A percentile compares a stretch with the other conserved stretches of the same genome.
Conservation (phyloP, 129 eudicot genomes). For the Apium graveolens region DNA sequence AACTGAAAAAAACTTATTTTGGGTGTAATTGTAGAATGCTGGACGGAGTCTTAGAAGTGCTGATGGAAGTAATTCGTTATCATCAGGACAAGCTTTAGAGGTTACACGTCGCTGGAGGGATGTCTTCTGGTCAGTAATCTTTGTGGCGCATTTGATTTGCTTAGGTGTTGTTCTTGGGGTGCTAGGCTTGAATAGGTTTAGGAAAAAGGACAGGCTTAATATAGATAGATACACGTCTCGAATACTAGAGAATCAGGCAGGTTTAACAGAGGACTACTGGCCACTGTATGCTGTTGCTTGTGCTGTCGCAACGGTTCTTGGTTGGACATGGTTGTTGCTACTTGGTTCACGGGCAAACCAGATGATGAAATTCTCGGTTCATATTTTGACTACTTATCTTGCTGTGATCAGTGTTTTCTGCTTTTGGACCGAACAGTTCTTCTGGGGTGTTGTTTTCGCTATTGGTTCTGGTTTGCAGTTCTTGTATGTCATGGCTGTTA, state of each 20-base stretch:
- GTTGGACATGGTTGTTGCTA: slow-evolving; percentile 74
- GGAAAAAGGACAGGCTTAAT: slow-evolving; percentile 80
- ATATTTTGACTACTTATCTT: slow-evolving; percentile 83
- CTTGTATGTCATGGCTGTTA: slow-evolving; percentile 81
- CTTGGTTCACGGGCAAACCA: slow-evolving; percentile 77
- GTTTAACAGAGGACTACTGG: slow-evolving; percentile 93
- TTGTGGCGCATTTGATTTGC: slow-evolving; percentile 55
- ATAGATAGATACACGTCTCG: slow-evolving; percentile 53
- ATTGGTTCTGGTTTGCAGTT: slow-evolving; percentile 86
- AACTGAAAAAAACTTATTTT: slow-evolving; percentile 1
- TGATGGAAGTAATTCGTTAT: slow-evolving; percentile 34
- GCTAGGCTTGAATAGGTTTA: slow-evolving; percentile 68
- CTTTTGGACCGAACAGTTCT: slow-evolving; percentile 68
- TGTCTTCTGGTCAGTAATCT: slow-evolving; percentile 74
- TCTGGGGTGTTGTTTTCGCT: slow-evolving; percentile 92
- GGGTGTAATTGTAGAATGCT: slow-evolving; percentile 41
- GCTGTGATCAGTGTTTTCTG: slow-evolving; percentile 86
- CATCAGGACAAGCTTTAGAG: slow-evolving; percentile 33
- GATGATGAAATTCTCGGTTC: slow-evolving; percentile 89
- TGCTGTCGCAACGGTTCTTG: slow-evolving; percentile 62
- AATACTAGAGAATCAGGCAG: slow-evolving; percentile 55
- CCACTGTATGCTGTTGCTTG: slow-evolving; percentile 83
- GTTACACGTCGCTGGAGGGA: slow-evolving; percentile 84
- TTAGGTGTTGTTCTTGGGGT: slow-evolving; percentile 67
- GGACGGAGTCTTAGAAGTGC: slow-evolving; percentile 39